phyloP scores from a whole-genome alignment of 495 filamentous ascomycete species.

The Parathielavia hyrcaniae region DNA sequence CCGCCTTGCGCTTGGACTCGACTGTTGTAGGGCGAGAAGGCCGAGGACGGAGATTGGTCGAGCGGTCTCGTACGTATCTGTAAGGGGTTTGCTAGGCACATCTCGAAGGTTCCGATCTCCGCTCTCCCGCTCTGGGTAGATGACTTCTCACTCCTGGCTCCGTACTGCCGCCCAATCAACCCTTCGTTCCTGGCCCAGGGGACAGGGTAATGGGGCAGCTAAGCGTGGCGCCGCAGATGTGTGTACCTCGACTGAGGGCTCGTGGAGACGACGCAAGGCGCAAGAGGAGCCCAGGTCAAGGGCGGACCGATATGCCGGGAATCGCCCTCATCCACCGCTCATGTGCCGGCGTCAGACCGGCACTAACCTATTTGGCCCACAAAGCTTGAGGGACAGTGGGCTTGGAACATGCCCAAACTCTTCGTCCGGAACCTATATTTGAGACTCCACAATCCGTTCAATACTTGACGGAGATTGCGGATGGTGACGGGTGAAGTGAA shows the following conservation, averaged over 20 bases:
- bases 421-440: no score
- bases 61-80: not conserved
- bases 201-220: slow-evolving; percentile 12
- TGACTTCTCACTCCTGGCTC: slow-evolving; percentile 3
- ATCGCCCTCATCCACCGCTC: not conserved
- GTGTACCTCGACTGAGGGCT: slow-evolving; percentile 10
- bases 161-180: slow-evolving; percentile 21
- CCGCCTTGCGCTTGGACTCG: not conserved
- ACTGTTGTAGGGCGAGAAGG: not conserved
- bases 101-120: slow-evolving; percentile 12
- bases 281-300: slow-evolving; percentile 9
- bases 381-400: no score
- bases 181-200: slow-evolving; percentile 7
- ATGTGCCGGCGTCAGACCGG: no score
- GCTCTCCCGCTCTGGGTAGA: not conserved
- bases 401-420: no score
- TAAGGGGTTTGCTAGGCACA: slow-evolving; percentile 1
- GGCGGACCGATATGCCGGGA: slow-evolving; percentile 27
- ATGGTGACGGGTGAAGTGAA: no score
- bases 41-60: slow-evolving; percentile 1
- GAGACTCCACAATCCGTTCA: no score
- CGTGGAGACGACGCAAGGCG: slow-evolving; percentile 9
- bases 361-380: no score
- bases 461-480: no score
- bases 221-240: slow-evolving; percentile 7